These are phyloP conservation scores for Talaromyces sp. DNA, from an alignment of 2,329 filamentous ascomycete species.

Conservation along the genomic window DNA sequence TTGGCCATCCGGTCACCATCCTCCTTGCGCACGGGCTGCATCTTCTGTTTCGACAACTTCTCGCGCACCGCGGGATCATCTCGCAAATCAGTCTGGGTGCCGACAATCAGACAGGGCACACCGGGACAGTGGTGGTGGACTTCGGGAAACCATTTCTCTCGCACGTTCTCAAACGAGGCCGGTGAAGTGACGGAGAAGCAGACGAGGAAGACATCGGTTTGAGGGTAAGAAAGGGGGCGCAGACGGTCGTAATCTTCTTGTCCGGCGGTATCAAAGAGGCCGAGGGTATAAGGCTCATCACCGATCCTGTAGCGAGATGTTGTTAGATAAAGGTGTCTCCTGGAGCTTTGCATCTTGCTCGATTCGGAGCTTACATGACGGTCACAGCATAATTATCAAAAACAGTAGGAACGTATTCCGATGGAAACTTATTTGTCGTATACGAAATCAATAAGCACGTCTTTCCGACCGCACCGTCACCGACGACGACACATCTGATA, in stretches of 20 bases:
- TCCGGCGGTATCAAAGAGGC: conserved; percentile 96
- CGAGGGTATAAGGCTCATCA: conserved; percentile 95
- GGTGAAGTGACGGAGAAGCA: conserved; percentile 98
- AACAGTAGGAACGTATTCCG: conserved; percentile 98
- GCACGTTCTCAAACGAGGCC: conserved; percentile 97
- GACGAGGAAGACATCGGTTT: conserved; percentile 97
- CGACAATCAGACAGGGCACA: conserved; percentile 95
- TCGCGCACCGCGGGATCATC: conserved; percentile 84
- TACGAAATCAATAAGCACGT: conserved; percentile 99
- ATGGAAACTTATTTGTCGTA: conserved; percentile 99
- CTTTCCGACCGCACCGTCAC: conserved; percentile 98
- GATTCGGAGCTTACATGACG: conserved; percentile 75
- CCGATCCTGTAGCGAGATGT: conserved; percentile 69
- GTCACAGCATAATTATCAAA: conserved; percentile 99
- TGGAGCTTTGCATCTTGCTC: neutral
- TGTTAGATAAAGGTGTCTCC: neutral
- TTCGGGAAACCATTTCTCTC: conserved; percentile 98
- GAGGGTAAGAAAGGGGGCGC: conserved; percentile 92
- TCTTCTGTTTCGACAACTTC: conserved; percentile 93
- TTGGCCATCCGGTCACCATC: conserved; percentile 96
- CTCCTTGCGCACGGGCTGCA: conserved; percentile 86
- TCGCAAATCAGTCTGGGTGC: conserved; percentile 93
- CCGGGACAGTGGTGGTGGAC: conserved; percentile 98
- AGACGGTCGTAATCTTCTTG: conserved; percentile 99
- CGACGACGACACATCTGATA: conserved; percentile 91